Evolutionary conservation across 2,329 filamentous ascomycete genomes (phyloP).

Genomic region (Metarhizium guizhouense): DNA sequence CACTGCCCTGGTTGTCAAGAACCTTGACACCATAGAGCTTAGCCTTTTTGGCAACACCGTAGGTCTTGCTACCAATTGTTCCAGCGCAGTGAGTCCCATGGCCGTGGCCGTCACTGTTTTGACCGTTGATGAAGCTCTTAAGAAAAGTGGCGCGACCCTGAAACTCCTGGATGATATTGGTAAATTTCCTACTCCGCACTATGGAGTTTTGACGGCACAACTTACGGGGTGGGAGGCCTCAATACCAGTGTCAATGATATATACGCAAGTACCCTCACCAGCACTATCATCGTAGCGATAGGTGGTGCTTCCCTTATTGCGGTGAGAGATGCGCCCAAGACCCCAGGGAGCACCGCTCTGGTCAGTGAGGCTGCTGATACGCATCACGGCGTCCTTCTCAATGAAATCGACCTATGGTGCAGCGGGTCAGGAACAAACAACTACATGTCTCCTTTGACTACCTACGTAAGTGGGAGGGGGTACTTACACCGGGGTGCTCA

Average conservation of each 20-base stretch:
- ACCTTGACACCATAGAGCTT: slow-evolving; percentile 37
- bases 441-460: background rate
- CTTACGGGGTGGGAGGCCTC: slow-evolving; percentile 27
- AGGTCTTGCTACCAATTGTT: slow-evolving; percentile 23
- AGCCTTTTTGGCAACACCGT: slow-evolving; percentile 33
- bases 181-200: background rate
- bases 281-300: slow-evolving; percentile 32
- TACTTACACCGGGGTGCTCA: slow-evolving; percentile 14
- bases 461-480: background rate
- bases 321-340: slow-evolving; percentile 26
- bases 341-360: slow-evolving; percentile 20
- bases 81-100: slow-evolving; percentile 33
- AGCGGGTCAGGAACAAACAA: background rate
- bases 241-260: slow-evolving; percentile 39
- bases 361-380: slow-evolving; percentile 7
- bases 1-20: slow-evolving; percentile 25
- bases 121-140: slow-evolving; percentile 17
- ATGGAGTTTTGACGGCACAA: background rate
- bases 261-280: slow-evolving; percentile 32
- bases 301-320: slow-evolving; percentile 15
- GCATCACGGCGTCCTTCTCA: slow-evolving; percentile 26
- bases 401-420: slow-evolving; percentile 22
- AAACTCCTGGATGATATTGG: slow-evolving; percentile 17
- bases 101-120: slow-evolving; percentile 23
- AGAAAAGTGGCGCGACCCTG: slow-evolving; percentile 24